These are phyloP conservation scores for Toxicodendron radicans DNA, from an alignment of 345 rosid species.

Conservation along the genomic window DNA sequence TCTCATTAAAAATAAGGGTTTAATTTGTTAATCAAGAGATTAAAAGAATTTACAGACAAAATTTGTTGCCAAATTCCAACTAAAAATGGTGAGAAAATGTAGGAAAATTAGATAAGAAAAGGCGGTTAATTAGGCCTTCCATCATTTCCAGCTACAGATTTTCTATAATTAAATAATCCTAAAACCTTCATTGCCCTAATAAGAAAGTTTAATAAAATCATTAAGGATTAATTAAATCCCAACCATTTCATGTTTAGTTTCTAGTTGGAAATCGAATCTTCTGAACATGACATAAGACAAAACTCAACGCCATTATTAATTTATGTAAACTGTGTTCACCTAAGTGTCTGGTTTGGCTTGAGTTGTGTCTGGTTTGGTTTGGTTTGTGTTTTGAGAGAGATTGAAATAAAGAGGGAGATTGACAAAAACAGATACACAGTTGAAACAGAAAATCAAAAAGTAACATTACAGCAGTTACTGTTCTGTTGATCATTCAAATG, in stretches of 20 bases:
- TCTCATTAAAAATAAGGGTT: too few relatives aligned
- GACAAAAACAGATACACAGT: not conserved
- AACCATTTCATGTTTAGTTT: not conserved
- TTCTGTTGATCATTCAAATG: slow-evolving; percentile 15
- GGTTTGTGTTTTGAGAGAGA: not conserved
- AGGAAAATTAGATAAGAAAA: not conserved
- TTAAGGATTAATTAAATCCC: not conserved
- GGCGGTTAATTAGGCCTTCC: slow-evolving; percentile 16
- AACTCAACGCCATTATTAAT: not conserved
- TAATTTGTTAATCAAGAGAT: too few relatives aligned
- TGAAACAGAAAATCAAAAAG: not conserved
- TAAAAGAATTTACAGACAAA: not conserved
- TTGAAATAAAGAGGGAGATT: not conserved
- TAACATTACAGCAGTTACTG: slow-evolving; percentile 2
- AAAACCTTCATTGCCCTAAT: too few relatives aligned
- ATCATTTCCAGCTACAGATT: not conserved
- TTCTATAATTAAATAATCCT: not conserved
- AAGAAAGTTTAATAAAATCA: too few relatives aligned
- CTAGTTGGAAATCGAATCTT: not conserved
- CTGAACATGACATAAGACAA: slow-evolving; percentile 18
- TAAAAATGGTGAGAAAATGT: not conserved
- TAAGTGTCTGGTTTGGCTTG: not conserved
- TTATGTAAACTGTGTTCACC: not conserved
- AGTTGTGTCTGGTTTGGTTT: not conserved
- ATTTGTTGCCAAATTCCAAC: not conserved